Conservation (phyloP, 306 rosid species). For the Trichosanthes cucumerina region DNA sequence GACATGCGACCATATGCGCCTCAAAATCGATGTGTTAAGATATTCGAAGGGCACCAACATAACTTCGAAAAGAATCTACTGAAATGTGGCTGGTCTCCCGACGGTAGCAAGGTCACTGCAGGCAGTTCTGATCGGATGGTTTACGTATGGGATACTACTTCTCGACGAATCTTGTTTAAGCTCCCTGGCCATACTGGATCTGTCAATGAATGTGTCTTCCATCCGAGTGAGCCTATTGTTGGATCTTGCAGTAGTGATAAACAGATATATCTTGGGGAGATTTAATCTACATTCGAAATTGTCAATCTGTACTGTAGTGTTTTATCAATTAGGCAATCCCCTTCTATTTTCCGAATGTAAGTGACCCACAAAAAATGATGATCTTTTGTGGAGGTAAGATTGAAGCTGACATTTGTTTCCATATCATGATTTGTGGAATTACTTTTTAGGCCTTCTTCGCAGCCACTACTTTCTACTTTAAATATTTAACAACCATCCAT, state of each 20-base stretch:
- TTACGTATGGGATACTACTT: slow-evolving; percentile 79
- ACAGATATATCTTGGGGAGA: slow-evolving; percentile 83
- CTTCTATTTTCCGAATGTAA: not conserved
- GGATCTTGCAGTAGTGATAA: slow-evolving; percentile 90
- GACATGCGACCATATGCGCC: slow-evolving; percentile 98
- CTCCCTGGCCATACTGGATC: slow-evolving; percentile 93
- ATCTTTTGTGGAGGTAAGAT: not conserved
- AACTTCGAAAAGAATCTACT: slow-evolving; percentile 79
- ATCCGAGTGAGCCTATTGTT: slow-evolving; percentile 68
- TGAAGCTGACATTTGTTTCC: not conserved
- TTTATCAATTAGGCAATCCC: not conserved
- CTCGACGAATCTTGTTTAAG: slow-evolving; percentile 79
- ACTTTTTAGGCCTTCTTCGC: not conserved
- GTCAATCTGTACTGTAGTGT: not conserved
- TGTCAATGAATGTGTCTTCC: slow-evolving; percentile 68
- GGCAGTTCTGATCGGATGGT: slow-evolving; percentile 98
- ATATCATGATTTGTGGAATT: not conserved
- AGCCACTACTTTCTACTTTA: not conserved
- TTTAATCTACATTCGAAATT: slow-evolving; percentile 25
- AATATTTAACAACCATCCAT: not conserved
- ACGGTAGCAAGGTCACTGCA: slow-evolving; percentile 90
- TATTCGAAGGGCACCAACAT: slow-evolving; percentile 92
- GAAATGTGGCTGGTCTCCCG: slow-evolving; percentile 86
- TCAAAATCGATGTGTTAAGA: slow-evolving; percentile 85
- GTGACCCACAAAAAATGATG: not conserved